These are phyloP conservation scores for Rhizopogon vinicolor DNA, from an alignment of 768 basidiomycete species.

Conservation along the genomic window DNA sequence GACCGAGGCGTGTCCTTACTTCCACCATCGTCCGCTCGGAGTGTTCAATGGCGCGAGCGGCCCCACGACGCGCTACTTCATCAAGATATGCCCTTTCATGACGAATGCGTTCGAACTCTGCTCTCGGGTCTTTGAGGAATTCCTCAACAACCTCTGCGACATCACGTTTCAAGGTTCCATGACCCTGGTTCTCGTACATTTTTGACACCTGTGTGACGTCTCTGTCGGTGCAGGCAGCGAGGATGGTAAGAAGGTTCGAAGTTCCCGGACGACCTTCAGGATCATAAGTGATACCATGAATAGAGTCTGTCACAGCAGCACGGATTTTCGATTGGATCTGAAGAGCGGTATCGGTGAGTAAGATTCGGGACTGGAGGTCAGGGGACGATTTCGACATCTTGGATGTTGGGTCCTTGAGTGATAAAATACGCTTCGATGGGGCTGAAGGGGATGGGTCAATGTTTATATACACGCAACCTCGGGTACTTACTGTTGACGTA, in stretches of 20 bases:
- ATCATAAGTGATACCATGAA: conserved; percentile 72
- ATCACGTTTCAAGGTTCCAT: conserved; percentile 67
- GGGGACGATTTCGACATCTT: conserved; percentile 98
- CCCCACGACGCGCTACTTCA: conserved; percentile 61
- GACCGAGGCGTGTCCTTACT: conserved; percentile 66
- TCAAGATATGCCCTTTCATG: conserved; percentile 56
- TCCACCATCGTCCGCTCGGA: conserved; percentile 61
- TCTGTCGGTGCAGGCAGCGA: conserved; percentile 64
- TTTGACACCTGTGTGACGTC: conserved; percentile 40
- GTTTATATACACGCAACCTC: neutral
- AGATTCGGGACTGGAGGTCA: conserved; percentile 73
- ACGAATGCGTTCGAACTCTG: conserved; percentile 62
- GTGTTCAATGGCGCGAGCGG: conserved; percentile 52
- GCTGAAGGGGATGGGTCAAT: conserved; percentile 39
- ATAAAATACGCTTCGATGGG: conserved; percentile 75
- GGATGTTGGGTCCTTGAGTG: conserved; percentile 74
- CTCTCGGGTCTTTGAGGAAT: conserved; percentile 59
- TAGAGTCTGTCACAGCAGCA: conserved; percentile 82
- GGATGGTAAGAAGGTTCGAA: conserved; percentile 75
- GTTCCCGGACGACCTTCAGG: conserved; percentile 77
- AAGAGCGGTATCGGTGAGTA: conserved; percentile 68
- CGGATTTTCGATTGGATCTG: conserved; percentile 70
- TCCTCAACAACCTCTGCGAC: conserved; percentile 72
- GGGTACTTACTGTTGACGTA: conserved; percentile 63
- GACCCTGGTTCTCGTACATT: conserved; percentile 51